Percentiles rank a stretch among this genome's conserved stretches.
Conservation (phyloP, 805 yeast species). For the Grigorovia humatica region DNA sequence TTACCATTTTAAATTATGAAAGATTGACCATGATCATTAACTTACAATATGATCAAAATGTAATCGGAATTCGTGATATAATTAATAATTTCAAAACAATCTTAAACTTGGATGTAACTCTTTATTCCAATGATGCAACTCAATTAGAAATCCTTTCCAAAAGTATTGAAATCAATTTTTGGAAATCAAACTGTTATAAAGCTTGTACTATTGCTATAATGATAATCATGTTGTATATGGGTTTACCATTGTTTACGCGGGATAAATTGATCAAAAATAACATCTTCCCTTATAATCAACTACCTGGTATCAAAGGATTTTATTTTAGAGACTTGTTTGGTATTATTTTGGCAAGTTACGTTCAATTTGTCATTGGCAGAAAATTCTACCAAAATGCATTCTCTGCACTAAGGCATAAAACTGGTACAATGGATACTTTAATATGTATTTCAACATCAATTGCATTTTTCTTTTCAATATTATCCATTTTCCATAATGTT, state of each 20-base stretch:
- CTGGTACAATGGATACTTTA: slow-evolving; percentile 86
- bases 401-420: slow-evolving; percentile 55
- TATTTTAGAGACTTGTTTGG: slow-evolving; percentile 43
- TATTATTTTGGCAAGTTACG: slow-evolving; percentile 48
- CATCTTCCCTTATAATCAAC: slow-evolving; percentile 24
- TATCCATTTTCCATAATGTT: slow-evolving; percentile 45
- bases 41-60: slow-evolving; percentile 34
- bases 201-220: slow-evolving; percentile 55
- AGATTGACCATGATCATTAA: slow-evolving; percentile 1
- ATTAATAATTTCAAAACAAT: slow-evolving; percentile 39
- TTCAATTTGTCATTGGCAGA: slow-evolving; percentile 56
- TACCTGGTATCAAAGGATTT: slow-evolving; percentile 14
- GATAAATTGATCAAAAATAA: slow-evolving; percentile 23
- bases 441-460: slow-evolving; percentile 74
- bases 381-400: slow-evolving; percentile 56
- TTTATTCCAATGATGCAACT: slow-evolving; percentile 45
- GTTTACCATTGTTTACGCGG: slow-evolving; percentile 33
- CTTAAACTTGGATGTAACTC: slow-evolving; percentile 43
- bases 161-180: slow-evolving; percentile 58
- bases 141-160: slow-evolving; percentile 65
- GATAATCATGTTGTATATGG: slow-evolving; percentile 40
- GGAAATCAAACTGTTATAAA: slow-evolving; percentile 49
- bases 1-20: background rate
- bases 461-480: slow-evolving; percentile 64
- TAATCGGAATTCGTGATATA: slow-evolving; percentile 55